phyloP scores from a whole-genome alignment of 768 basidiomycete genomes.

The Termitomyces sp. region DNA sequence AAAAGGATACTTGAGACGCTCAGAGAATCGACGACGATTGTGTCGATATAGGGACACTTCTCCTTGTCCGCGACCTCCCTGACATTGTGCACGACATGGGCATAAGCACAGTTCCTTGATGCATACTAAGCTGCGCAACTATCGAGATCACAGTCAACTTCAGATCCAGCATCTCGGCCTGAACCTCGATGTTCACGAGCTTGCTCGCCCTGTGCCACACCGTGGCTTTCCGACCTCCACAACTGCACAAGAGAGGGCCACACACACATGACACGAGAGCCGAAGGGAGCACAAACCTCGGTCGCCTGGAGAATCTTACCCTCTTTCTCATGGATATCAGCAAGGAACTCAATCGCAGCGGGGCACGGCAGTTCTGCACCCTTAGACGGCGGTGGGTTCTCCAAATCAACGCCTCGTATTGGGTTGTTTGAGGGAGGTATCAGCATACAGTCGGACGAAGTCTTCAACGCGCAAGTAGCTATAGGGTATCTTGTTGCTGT shows the following conservation, averaged over 20 bases:
- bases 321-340: slow-evolving; percentile 66
- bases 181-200: too few species aligned
- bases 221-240: too few species aligned
- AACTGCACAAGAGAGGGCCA: slow-evolving; percentile 39
- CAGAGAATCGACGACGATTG: too few species aligned
- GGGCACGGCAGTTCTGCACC: slow-evolving; percentile 74
- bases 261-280: neutral
- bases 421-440: slow-evolving; percentile 20
- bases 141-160: too few species aligned
- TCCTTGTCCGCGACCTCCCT: too few species aligned
- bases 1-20: too few species aligned
- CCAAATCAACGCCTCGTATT: slow-evolving; percentile 55
- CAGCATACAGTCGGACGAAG: slow-evolving; percentile 69
- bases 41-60: too few species aligned
- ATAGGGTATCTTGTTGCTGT: slow-evolving; percentile 58
- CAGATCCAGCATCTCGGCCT: too few species aligned
- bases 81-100: too few species aligned
- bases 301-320: slow-evolving; percentile 47
- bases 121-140: too few species aligned
- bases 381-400: slow-evolving; percentile 66
- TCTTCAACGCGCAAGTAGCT: slow-evolving; percentile 47
- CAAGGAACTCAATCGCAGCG: slow-evolving; percentile 82
- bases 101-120: too few species aligned
- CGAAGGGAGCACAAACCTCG: slow-evolving; percentile 34
- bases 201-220: too few species aligned